Evolutionary conservation across 2,329 filamentous ascomycete genomes (phyloP), one percentile per base, ranked within the genome.

Genomic region (Magnaporthiopsis rhizophila): DNA sequence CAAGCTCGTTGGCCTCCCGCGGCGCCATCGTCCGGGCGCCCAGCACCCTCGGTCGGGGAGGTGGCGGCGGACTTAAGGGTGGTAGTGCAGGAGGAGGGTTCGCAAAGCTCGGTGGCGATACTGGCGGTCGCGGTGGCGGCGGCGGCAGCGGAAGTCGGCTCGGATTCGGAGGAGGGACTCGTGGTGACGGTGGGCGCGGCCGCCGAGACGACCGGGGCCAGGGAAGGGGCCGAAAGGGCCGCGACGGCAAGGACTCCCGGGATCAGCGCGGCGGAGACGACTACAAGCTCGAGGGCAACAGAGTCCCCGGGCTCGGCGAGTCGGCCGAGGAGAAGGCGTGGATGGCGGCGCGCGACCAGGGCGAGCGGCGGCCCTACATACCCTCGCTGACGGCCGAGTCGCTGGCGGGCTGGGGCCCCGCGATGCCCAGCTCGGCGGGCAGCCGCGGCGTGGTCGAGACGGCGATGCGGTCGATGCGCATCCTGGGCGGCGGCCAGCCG

Each of bases 321-420:
- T 67, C 62, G 58, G 63, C 62, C 18, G 65, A 68, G 34, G 69
- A 74, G 64, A 60, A 70, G 66, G 68, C 61, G 32, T 72, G 72
- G 59, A 11, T 73, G 3, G 68, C 73, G 57, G 64, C 61, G 18
- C 59, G 68, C 32, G 75, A 76, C 28, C 64, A 69, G 63, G 78
- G 77, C 61, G 61, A 62, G 28, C 66, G 69, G 61, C 65, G 66
- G 45, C 24, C 67, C 21, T 80, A 72, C 69, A 69, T 72, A 62
- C 78, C 78, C 18, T 64, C 68, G 24, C 63, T 75, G 63, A 72
- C 74, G 62, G 68, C 72, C 34, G 71, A 71, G 61, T 68, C 73
- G 30, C 73, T 80, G 58, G 66, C 69, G 32, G 76, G 75, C 58
- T 76, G 74, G 71, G 75, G 74, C 11, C 76, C 78, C 13, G 74